Conservation (phyloP, 345 rosid species). For the Pistacia integerrima region DNA sequence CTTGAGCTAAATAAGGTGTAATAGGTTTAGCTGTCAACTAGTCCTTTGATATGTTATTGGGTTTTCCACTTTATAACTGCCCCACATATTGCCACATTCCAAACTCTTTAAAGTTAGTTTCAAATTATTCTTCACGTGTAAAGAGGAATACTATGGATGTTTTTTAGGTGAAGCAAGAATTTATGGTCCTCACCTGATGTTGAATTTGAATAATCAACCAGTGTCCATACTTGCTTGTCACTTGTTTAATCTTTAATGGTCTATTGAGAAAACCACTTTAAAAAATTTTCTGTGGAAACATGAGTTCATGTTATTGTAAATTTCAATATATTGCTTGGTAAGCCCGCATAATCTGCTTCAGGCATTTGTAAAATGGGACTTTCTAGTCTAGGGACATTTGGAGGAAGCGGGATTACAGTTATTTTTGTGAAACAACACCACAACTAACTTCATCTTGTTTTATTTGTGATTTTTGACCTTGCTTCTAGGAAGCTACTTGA, state of each 20-base stretch:
- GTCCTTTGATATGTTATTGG: background rate
- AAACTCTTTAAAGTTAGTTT: background rate
- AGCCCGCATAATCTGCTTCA: background rate
- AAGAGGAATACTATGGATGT: slow-evolving; percentile 4
- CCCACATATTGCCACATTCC: background rate
- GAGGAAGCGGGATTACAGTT: background rate
- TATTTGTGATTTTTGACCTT: too few species aligned
- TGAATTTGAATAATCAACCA: background rate
- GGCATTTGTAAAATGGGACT: background rate
- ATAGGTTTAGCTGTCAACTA: background rate
- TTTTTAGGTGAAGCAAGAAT: background rate
- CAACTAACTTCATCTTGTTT: too few species aligned
- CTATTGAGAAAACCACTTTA: background rate
- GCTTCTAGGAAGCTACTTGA: too few species aligned
- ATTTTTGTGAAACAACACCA: too few species aligned
- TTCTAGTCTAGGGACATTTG: background rate
- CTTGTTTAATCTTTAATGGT: background rate
- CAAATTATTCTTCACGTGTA: background rate
- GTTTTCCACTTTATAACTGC: background rate
- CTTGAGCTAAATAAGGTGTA: background rate
- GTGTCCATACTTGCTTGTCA: background rate
- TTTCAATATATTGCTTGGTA: background rate
- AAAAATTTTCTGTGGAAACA: background rate
- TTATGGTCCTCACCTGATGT: background rate
- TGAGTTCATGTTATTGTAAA: background rate